Conservation (phyloP, 495 filamentous ascomycete species). For the Aspergillus kassunensis region DNA sequence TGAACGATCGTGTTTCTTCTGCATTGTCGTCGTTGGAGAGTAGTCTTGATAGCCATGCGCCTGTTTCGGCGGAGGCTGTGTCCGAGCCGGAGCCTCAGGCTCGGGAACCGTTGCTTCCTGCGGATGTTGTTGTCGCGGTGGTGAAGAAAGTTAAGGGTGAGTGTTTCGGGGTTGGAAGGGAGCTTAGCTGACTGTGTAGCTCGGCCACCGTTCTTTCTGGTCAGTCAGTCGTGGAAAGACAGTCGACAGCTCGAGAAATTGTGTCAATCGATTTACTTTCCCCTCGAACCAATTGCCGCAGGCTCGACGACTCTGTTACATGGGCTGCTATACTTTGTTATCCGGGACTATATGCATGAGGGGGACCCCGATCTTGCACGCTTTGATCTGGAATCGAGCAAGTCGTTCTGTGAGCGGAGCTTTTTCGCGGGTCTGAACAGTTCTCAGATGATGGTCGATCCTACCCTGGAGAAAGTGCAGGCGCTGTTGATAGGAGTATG, state of each 20-base stretch:
- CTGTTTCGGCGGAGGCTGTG: not conserved
- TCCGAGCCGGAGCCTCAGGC: not conserved
- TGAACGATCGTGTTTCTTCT: conserved; percentile 20
- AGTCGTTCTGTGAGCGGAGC: conserved; percentile 15
- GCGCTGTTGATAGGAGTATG: conserved; percentile 24
- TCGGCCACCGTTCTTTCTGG: conserved; percentile 23
- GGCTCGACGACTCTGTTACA: conserved; percentile 19
- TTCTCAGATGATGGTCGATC: conserved; percentile 20
- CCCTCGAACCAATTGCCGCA: conserved; percentile 15
- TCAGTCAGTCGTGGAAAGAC: conserved; percentile 25
- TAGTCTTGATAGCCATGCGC: conserved; percentile 15
- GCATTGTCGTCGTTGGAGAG: conserved; percentile 18
- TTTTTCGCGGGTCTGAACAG: conserved; percentile 18
- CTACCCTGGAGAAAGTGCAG: conserved; percentile 25
- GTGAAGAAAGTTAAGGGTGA: conserved; percentile 23
- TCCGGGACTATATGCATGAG: conserved; percentile 25
- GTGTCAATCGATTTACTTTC: conserved; percentile 27
- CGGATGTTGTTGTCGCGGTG: conserved; percentile 20
- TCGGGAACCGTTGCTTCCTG: conserved; percentile 19
- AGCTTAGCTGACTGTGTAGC: conserved; percentile 10
- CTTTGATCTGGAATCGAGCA: conserved; percentile 14
- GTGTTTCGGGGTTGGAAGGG: not conserved
- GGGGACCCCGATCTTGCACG: conserved; percentile 15
- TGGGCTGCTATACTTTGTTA: conserved; percentile 22
- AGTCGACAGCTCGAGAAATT: conserved; percentile 17